Conservation (phyloP, 2,329 filamentous ascomycete genomes). For the Ophiosphaerella narmari region DNA sequence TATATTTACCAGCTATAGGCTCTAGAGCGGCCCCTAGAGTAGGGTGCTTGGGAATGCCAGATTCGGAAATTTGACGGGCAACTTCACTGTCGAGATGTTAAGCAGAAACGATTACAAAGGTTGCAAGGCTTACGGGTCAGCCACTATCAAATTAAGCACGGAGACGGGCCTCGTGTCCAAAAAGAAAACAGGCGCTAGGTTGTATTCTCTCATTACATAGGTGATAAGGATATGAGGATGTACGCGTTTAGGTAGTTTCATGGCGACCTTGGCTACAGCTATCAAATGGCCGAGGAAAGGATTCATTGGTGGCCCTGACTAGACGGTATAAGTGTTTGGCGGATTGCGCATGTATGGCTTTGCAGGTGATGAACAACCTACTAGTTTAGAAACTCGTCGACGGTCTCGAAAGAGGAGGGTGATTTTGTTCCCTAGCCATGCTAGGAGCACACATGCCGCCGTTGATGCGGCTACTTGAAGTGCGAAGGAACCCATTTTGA, state of each 20-base stretch:
- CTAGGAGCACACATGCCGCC: constrained; percentile 7
- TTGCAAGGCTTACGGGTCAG: constrained; percentile 26
- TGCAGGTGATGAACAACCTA: not conserved
- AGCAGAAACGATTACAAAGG: not conserved
- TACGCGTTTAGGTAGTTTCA: constrained; percentile 37
- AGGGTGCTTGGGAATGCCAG: constrained; percentile 41
- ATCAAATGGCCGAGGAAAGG: constrained; percentile 44
- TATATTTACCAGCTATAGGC: constrained; percentile 44
- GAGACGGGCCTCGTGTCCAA: constrained; percentile 47
- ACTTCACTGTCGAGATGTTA: constrained; percentile 21
- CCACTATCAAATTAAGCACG: constrained; percentile 32
- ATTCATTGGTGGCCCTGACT: constrained; percentile 45
- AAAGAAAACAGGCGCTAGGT: constrained; percentile 46
- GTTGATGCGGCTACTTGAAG: constrained; percentile 11
- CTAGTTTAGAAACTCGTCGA: constrained; percentile 10
- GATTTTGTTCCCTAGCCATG: constrained; percentile 9
- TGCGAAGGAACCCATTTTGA: constrained; percentile 16
- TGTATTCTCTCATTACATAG: constrained; percentile 31
- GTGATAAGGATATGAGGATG: constrained; percentile 38
- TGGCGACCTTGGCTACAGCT: constrained; percentile 38
- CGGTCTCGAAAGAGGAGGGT: constrained; percentile 6
- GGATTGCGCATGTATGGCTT: too few relatives aligned
- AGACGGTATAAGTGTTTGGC: not conserved
- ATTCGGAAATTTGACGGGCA: constrained; percentile 40
- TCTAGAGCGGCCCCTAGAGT: constrained; percentile 34